Base-by-base conservation (phyloP, 371 early-diverging fungal genomes). In the Ecytonucleospora hepatopenaei region DNA sequence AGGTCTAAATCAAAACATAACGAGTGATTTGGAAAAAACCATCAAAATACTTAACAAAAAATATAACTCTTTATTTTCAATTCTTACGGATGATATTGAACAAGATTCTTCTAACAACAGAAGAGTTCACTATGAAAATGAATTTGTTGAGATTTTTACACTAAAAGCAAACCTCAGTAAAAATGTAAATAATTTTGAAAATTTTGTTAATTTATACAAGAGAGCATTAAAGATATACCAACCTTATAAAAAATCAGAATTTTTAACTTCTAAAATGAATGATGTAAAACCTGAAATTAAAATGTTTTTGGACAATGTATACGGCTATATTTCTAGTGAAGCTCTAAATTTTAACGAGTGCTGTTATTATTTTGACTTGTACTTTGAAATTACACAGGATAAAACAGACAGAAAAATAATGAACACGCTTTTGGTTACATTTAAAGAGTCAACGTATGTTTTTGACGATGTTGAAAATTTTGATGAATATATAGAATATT, bases 191-290 rank as follows among this genome's bases (percentile, higher is more conserved):
- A 60, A 67, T 27, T 60, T 47, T 5, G 74, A 71, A 27, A 51
- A 59, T 24, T 74, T 74, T 68, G 74, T 71, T n/a, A 60, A 63
- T 19, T 55, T 68, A 28, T 74, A 74, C 57, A 57, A 54, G 53
- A 46, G 33, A 23, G 72, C 67, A 12, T 28, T 23, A 33, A 49
- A 48, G 34, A 30, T 64, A 28, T 69, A 67, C 32, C 24, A 56
- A 21, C 53, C 56, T 17, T 16, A 66, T 8, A 70, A 62, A 47
- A 54, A 58, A 31, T 61, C 62, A 0, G 56, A 54, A 40, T 70
- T 57, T 62, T 21, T 70, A 2, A 53, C 34, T 2, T 51, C 21
- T 16, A 33, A 58, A 16, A 62, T 54, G 54, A 53, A 35, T 28
- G 51, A 58, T 12, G 53, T 64, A 26, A 53, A 68, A 19, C 68